phyloP scores from a whole-genome alignment of 2,329 filamentous ascomycete species.

The Fusarium nygamai region DNA sequence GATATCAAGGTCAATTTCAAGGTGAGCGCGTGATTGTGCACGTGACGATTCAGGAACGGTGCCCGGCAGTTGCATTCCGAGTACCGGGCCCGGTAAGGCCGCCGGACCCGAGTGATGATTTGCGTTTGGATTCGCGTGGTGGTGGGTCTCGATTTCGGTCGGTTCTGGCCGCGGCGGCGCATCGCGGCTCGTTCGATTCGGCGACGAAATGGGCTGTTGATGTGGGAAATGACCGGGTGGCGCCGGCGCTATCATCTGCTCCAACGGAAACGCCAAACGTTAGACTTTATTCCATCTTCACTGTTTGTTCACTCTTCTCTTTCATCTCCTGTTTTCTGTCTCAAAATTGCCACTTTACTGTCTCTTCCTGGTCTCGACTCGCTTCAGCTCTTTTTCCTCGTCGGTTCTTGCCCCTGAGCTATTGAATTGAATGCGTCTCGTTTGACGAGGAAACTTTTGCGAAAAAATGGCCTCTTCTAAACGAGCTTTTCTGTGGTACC shows the following conservation, averaged over 20 bases:
- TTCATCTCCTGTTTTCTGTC: constrained; percentile 14
- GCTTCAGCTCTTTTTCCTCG: not conserved
- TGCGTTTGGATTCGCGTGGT: constrained; percentile 19
- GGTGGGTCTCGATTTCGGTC: constrained; percentile 38
- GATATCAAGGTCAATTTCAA: constrained; percentile 22
- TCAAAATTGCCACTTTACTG: not conserved
- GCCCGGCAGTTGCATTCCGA: constrained; percentile 31
- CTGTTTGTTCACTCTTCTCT: constrained; percentile 1
- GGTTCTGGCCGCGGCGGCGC: constrained; percentile 39
- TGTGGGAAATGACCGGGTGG: constrained; percentile 38
- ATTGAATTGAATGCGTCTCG: not conserved
- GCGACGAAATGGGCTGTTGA: constrained; percentile 44
- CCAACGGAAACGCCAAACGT: constrained; percentile 30
- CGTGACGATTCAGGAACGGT: constrained; percentile 8
- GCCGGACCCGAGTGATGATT: constrained; percentile 3
- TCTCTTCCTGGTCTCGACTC: not conserved
- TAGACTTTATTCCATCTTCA: constrained; percentile 30
- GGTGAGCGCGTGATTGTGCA: constrained; percentile 1
- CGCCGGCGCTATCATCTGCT: constrained; percentile 40
- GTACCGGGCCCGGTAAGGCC: constrained; percentile 26
- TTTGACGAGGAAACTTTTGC: not conserved
- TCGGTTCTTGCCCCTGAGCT: not conserved
- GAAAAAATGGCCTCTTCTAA: constrained; percentile 5
- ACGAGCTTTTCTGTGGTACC: not conserved
- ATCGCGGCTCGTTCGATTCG: constrained; percentile 43